Evolutionary conservation across 2,329 filamentous ascomycete species (phyloP), one percentile per base, ranked within the genome.

Genomic region (Diaporthe citrichinensis): DNA sequence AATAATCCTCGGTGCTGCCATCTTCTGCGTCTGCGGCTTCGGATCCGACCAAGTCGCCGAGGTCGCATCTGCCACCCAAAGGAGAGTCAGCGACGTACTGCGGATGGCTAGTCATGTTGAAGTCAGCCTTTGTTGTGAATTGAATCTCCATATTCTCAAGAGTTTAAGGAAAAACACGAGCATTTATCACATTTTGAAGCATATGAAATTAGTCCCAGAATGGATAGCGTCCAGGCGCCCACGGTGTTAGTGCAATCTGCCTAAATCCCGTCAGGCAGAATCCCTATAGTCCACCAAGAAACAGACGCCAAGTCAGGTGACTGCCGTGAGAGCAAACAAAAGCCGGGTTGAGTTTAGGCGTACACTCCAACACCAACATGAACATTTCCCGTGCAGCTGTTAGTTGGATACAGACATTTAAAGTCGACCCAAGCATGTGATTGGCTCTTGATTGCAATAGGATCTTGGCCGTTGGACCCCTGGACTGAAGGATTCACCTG

Each of bases 251-350:
- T 61, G 58, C 6, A 61, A 61, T 61, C 58, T 61, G 58, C 58
- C 58, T 41, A 61, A 59, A 41, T 61, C 58, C n/a, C 36, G 36
- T 20, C 36, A 61, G 58, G 58, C 58, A 61, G 58, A 61, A 61
- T 8, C 55, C 55, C 17, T 7, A 10, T 34, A 2, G 31, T 31
- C 31, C 5, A 23, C 23, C 53, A 31, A 31, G 12, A 31, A 14
- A 55, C 51, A 55, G 51, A 4, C 53, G 28, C 25, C 15, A 34
- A 31, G 25, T 31, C 28, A 57, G 53, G 28, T 31, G 53, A 57
- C 25, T 14, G 25, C 28, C 7, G 5, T 31, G 51, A 31, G 17
- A 55, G 25, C 25, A 55, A 55, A 55, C 25, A 28, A 25, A 55
- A 17, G 5, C 23, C 3, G 46, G 46, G 7, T 23, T 49, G 20